Evolutionary conservation across 305 asterid species (phyloP).

Genomic region (Fraxinus albicans): DNA sequence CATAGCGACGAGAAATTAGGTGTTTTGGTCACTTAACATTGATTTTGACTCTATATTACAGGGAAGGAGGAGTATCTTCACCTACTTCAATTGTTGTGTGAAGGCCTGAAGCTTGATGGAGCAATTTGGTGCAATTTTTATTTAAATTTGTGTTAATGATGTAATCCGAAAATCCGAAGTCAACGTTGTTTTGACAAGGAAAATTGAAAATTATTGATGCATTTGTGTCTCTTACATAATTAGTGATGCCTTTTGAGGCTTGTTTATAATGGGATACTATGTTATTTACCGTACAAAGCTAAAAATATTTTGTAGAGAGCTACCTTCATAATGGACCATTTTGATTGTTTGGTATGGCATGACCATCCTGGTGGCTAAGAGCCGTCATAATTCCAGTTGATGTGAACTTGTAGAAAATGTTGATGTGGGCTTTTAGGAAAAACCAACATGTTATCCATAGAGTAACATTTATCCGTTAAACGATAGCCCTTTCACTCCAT

Average conservation of each 20-base stretch:
- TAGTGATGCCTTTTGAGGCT: not conserved
- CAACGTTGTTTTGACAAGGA: not conserved
- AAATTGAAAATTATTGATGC: not conserved
- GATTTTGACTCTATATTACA: slow-evolving; percentile 26
- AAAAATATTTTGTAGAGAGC: not conserved
- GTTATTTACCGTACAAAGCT: not conserved
- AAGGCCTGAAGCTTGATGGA: slow-evolving; percentile 43
- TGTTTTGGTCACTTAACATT: not conserved
- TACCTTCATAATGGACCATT: not conserved
- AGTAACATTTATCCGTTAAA: too few relatives aligned
- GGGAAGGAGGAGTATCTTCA: slow-evolving; percentile 77
- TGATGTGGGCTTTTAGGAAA: not conserved
- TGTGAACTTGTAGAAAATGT: not conserved
- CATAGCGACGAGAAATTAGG: not conserved
- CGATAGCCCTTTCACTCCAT: not conserved
- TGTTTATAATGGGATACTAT: not conserved
- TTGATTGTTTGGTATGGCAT: not conserved
- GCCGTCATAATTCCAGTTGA: not conserved
- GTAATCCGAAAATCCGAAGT: slow-evolving; percentile 6
- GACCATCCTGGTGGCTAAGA: not conserved
- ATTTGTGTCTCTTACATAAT: not conserved
- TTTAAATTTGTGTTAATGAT: not conserved
- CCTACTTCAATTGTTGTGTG: slow-evolving; percentile 80
- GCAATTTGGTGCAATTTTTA: slow-evolving; percentile 12
- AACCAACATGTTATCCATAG: not conserved